Evolutionary conservation across 139 green algal genomes (phyloP), one percentile per base, ranked within the genome.

Genomic region (Chlorella sp.): DNA sequence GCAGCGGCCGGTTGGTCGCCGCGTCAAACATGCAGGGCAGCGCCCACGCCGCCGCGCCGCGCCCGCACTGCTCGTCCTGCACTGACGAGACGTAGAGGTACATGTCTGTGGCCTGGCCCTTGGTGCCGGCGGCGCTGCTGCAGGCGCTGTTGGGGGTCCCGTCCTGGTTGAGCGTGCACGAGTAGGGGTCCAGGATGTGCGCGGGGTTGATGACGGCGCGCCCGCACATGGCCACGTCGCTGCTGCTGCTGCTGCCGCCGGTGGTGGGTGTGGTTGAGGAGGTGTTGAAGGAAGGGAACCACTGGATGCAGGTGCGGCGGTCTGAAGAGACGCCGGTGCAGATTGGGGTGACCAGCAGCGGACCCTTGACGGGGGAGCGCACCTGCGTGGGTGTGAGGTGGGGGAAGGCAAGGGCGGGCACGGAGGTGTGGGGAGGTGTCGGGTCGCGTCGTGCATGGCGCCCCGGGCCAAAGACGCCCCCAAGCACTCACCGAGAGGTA

Each of bases 71-170:
- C 24, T 68, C 33, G 59, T 86, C 79, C 64, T 82, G 74, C 2
- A 69, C 62, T 20, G 81, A 74, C 2, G 81, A 83, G 35, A 86
- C 77, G 71, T 86, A 86, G 51, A 86, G 66, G 64, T 82, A 83
- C 67, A 83, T 81, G 71, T 86, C 77, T 5, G 77, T 77, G 22
- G 32, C 70, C 62, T 80, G 74, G 17, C 77, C 77, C 60, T 49
- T 62, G 2, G 59, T 4, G 6, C 63, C 63, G n/a, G 63, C 20
- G 20, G 30, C 14, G 31, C 63, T 69, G 31, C 6, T n/a, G 63
- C 63, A 69, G 2, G 14, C 50, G 63, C 63, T 30, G 24, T 35
- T 4, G 33, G 60, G 60, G 6, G n/a, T 35, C 4, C n/a, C n/a
- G 27, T 66, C n/a, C n/a, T n/a, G n/a, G 27, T 55, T 17, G 10